Conservation (phyloP, 1,284 basidiomycete genomes). For the Sutorius eximius region DNA sequence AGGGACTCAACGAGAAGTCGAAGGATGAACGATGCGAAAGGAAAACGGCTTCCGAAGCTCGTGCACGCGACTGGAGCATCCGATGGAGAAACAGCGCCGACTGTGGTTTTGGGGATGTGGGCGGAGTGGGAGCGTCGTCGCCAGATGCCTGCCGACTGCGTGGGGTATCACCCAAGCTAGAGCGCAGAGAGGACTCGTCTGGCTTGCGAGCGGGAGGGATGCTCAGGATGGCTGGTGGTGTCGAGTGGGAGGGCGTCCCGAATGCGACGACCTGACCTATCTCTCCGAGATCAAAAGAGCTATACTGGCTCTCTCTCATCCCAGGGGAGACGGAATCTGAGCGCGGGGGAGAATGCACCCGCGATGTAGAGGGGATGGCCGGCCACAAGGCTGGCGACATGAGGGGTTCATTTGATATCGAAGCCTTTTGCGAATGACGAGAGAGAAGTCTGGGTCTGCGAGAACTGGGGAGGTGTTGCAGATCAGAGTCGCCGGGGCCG, state of each 20-base stretch:
- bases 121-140: background rate
- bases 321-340: slow-evolving; percentile 2
- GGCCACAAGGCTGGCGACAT: slow-evolving; percentile 12
- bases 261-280: background rate
- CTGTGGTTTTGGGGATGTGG: slow-evolving; percentile 1
- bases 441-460: background rate
- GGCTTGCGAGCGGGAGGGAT: slow-evolving; percentile 5
- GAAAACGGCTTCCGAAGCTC: slow-evolving; percentile 14
- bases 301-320: background rate
- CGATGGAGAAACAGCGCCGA: slow-evolving; percentile 23
- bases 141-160: background rate
- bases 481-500: background rate
- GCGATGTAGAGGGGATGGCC: slow-evolving; percentile 6
- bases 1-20: background rate
- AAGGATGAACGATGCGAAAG: slow-evolving; percentile 2
- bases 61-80: slow-evolving; percentile 25
- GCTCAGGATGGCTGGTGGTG: background rate
- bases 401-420: slow-evolving; percentile 28
- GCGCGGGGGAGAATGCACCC: background rate
- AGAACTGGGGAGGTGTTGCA: background rate
- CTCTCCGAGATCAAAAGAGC: slow-evolving; percentile 6
- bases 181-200: background rate
- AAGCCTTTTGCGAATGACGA: slow-evolving; percentile 16
- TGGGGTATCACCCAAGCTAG: background rate
- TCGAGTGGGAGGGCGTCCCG: background rate